Evolutionary conservation across 1,284 basidiomycete species (phyloP), one percentile per base, ranked within the genome.

Genomic region (Microbotryum saponariae): DNA sequence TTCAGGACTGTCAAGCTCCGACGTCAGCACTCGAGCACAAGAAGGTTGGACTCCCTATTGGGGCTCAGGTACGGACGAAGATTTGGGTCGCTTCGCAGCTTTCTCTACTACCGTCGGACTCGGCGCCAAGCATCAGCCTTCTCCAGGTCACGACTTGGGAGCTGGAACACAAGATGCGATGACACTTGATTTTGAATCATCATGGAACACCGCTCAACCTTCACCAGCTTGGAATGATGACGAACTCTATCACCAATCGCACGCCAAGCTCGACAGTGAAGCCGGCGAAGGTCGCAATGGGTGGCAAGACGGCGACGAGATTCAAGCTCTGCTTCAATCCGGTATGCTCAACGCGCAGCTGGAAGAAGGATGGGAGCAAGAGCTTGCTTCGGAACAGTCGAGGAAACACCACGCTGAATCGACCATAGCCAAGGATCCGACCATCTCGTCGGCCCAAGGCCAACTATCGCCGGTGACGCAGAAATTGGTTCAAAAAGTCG

Each of bases 291-390:
- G 3, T 20, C 42, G n/a, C 20, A 29, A 27, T 27, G 23, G 46
- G 8, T 4, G 44, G 2, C 49, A 42, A 14, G 65, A 67, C 44
- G 65, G 65, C 6, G 20, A 29, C 5, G 65, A 60, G 25, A 16
- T 67, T 20, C 27, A 48, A 2, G 46, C 46, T 1, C 53, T 67
- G 14, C 25, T 67, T 8, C 21, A 3, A 1, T 51, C 47, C 1
- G 33, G 21, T 2, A 6, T 37, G 6, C 23, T 55, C 10, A 16
- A 37, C 4, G 62, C 59, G 5, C 45, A 54, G 18, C 46, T 58
- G 7, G 58, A 66, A 29, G 62, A 59, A 2, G 65, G 64, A 14
- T 69, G 65, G 65, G 62, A 64, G n/a, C n/a, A 8, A 3, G 58
- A 66, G 33, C 51, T 67, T 18, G n/a, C 23, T 21, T 50, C 57